These are phyloP conservation scores for Xylaria longipes DNA, from an alignment of 495 filamentous ascomycete genomes.

Conservation along the genomic window DNA sequence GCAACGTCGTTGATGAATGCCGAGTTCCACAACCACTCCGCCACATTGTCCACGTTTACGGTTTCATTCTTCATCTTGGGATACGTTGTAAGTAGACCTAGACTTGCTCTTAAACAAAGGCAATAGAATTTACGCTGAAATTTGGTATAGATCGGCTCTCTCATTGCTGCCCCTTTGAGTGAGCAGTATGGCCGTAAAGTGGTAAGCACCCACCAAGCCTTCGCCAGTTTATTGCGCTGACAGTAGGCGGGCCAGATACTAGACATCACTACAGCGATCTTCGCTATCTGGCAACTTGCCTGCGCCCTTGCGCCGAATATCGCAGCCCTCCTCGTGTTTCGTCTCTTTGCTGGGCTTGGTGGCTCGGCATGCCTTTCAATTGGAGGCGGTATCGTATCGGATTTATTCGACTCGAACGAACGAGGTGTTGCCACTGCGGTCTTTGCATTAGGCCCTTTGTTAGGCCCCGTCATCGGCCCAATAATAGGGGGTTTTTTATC, in stretches of 20 bases:
- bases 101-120: background rate
- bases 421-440: conserved; percentile 61
- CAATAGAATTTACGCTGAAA: background rate
- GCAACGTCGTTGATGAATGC: conserved; percentile 56
- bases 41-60: conserved; percentile 58
- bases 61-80: conserved; percentile 62
- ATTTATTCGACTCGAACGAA: conserved; percentile 43
- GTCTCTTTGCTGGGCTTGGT: conserved; percentile 61
- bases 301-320: conserved; percentile 43
- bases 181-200: background rate
- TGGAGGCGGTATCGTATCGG: conserved; percentile 46
- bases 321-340: conserved; percentile 53
- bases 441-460: conserved; percentile 57
- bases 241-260: background rate
- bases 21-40: conserved; percentile 53
- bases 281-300: conserved; percentile 53
- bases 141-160: background rate
- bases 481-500: conserved; percentile 60
- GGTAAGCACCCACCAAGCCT: background rate
- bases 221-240: background rate
- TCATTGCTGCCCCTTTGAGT: background rate
- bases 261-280: conserved; percentile 34
- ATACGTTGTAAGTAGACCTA: conserved; percentile 60
- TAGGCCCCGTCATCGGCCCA: conserved; percentile 66
- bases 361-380: conserved; percentile 56